phyloP scores from a whole-genome alignment of 108 stramenopile species.

The Pseudonitzschia pungens region DNA sequence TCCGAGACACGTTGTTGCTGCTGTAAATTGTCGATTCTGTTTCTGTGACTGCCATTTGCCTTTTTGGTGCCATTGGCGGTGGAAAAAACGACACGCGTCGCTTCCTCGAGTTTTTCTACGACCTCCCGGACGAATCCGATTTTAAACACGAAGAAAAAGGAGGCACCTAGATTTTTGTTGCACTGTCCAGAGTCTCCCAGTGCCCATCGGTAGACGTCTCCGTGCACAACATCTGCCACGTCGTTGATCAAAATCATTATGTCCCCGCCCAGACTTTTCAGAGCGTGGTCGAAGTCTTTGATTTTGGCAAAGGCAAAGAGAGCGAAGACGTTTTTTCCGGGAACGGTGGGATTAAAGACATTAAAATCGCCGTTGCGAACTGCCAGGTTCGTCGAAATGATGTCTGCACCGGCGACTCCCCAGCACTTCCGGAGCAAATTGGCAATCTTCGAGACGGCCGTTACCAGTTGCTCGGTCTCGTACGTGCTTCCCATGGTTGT shows the following conservation, averaged over 20 bases:
- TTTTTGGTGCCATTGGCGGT: conserved; percentile 30
- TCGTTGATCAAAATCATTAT: conserved; percentile 96
- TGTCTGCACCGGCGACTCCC: conserved; percentile 96
- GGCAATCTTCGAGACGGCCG: conserved; percentile 91
- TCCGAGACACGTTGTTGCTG: no score
- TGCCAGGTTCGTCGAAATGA: conserved; percentile 95
- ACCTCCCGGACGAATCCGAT: conserved; percentile 82
- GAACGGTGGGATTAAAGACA: conserved; percentile 89
- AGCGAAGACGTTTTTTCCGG: conserved; percentile 88
- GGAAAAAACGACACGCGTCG: conserved; percentile 74
- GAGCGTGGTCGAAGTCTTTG: conserved; percentile 81
- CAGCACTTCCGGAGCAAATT: conserved; percentile 94
- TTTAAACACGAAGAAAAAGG: conserved; percentile 94
- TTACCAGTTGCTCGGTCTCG: conserved; percentile 92
- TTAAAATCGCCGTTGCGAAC: conserved; percentile 62
- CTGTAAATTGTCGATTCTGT: conserved; percentile 11
- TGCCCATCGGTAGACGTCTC: conserved; percentile 87
- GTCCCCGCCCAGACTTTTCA: conserved; percentile 84
- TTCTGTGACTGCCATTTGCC: background rate
- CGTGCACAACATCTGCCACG: conserved; percentile 90
- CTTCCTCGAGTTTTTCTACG: conserved; percentile 69
- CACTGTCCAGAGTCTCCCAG: conserved; percentile 88
- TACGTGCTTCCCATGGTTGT: conserved; percentile 58
- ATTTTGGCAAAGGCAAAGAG: conserved; percentile 95
- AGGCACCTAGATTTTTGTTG: conserved; percentile 95